Percentiles rank a stretch among this genome's conserved stretches.
phyloP scores from a whole-genome alignment of 345 rosid species.

The Durio zibethinus region DNA sequence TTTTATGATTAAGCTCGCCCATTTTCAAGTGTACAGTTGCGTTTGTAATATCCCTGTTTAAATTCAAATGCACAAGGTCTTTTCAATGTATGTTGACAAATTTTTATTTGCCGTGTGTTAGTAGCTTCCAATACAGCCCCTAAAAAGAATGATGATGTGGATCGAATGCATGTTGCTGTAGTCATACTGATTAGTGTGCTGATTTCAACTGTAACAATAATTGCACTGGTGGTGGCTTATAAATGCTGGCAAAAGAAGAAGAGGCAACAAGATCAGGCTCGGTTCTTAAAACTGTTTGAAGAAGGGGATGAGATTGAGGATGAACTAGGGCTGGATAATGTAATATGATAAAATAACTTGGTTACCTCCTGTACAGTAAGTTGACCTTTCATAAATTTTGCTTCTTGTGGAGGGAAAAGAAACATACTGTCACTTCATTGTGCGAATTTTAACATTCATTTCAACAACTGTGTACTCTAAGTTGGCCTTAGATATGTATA shows the following conservation, averaged over 20 bases:
- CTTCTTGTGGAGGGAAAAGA: slow-evolving; percentile 1
- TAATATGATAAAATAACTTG: slow-evolving; percentile 22
- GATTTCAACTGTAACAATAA: slow-evolving; percentile 32
- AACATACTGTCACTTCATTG: background rate
- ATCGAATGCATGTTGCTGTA: slow-evolving; percentile 41
- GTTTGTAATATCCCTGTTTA: background rate
- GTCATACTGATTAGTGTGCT: slow-evolving; percentile 39
- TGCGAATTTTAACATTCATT: background rate
- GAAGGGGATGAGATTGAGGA: slow-evolving; percentile 86
- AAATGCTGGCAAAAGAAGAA: slow-evolving; percentile 71
- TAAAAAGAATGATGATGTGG: slow-evolving; percentile 15
- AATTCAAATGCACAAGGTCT: background rate
- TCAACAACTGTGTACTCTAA: background rate
- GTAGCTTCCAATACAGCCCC: slow-evolving; percentile 37
- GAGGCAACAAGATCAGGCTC: slow-evolving; percentile 83
- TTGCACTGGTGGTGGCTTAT: slow-evolving; percentile 39
- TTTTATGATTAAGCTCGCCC: background rate
- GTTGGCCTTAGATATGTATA: background rate
- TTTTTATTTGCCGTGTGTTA: background rate
- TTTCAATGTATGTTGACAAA: background rate
- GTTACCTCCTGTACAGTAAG: slow-evolving; percentile 32
- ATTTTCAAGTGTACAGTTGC: background rate
- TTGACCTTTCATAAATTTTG: slow-evolving; percentile 27
- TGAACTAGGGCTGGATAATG: slow-evolving; percentile 46
- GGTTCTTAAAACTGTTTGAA: slow-evolving; percentile 82